Evolutionary conservation across 1,284 basidiomycete species (phyloP).

Genomic region (Cutaneotrichosporon sp.): DNA sequence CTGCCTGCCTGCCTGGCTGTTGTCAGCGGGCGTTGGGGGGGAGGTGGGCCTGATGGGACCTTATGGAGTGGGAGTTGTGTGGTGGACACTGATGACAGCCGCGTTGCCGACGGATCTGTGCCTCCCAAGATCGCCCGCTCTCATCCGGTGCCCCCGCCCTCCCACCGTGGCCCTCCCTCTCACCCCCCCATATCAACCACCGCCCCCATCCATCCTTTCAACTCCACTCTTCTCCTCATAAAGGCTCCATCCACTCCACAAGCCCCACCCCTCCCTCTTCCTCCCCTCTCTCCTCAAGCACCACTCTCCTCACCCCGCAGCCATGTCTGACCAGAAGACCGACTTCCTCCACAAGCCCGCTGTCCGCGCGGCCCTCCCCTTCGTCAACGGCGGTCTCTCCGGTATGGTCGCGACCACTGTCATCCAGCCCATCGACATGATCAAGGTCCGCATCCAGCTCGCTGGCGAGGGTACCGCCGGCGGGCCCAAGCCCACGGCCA

Average conservation of each 20-base stretch:
- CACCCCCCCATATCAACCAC: too few relatives aligned
- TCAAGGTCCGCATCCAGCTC: constrained; percentile 15
- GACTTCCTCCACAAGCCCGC: constrained; percentile 10
- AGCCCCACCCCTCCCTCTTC: background rate
- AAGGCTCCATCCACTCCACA: too few relatives aligned
- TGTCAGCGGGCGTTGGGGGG: too few relatives aligned
- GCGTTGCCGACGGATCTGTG: too few relatives aligned
- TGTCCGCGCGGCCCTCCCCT: constrained; percentile 6
- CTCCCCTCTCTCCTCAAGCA: background rate
- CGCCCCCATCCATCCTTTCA: background rate
- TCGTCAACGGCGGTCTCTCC: constrained; percentile 9
- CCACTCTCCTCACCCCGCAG: background rate
- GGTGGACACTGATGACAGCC: too few relatives aligned
- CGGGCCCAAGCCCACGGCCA: constrained; percentile 8
- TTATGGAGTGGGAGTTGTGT: too few relatives aligned
- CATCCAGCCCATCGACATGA: constrained; percentile 10
- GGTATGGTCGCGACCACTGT: constrained; percentile 12
- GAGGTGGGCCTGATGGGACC: too few relatives aligned
- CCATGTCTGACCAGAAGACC: background rate
- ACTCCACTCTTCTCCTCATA: background rate
- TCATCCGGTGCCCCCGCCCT: too few relatives aligned
- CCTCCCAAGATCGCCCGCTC: background rate
- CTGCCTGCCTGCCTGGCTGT: too few relatives aligned
- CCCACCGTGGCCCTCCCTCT: too few relatives aligned
- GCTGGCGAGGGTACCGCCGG: constrained; percentile 7